Conservation (phyloP, 2,329 filamentous ascomycete genomes). For the Cercospora zeae-maydis region DNA sequence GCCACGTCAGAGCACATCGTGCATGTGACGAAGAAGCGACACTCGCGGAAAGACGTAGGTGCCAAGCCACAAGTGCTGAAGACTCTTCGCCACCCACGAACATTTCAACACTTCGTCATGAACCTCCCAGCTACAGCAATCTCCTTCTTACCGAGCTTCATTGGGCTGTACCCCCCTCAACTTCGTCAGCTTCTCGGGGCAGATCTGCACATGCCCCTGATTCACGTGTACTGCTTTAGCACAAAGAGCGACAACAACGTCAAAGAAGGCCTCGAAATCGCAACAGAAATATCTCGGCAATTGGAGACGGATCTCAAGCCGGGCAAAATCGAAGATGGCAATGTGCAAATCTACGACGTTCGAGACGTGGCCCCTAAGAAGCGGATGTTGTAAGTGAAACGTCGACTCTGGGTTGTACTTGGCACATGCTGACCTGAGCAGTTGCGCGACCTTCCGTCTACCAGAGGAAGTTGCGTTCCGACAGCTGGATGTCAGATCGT, state of each 20-base stretch:
- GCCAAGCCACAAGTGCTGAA: constrained; percentile 37
- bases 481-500: not conserved
- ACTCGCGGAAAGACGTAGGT: constrained; percentile 27
- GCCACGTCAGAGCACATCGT: constrained; percentile 53
- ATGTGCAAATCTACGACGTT: constrained; percentile 61
- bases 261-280: constrained; percentile 58
- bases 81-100: constrained; percentile 57
- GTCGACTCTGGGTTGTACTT: not conserved
- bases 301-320: constrained; percentile 57
- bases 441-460: constrained; percentile 81
- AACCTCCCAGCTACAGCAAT: constrained; percentile 90
- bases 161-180: constrained; percentile 65
- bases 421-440: not conserved
- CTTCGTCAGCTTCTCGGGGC: constrained; percentile 25
- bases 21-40: constrained; percentile 37
- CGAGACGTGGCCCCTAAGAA: constrained; percentile 90
- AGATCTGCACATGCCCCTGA: constrained; percentile 61
- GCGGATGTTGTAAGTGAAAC: constrained; percentile 67
- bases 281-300: constrained; percentile 60
- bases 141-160: constrained; percentile 73
- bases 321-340: constrained; percentile 51
- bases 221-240: constrained; percentile 95
- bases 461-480: constrained; percentile 67
- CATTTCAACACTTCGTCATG: constrained; percentile 94
- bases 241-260: constrained; percentile 73